Evolutionary conservation across 2,329 filamentous ascomycete species (phyloP).

Genomic region (Capronia americana): DNA sequence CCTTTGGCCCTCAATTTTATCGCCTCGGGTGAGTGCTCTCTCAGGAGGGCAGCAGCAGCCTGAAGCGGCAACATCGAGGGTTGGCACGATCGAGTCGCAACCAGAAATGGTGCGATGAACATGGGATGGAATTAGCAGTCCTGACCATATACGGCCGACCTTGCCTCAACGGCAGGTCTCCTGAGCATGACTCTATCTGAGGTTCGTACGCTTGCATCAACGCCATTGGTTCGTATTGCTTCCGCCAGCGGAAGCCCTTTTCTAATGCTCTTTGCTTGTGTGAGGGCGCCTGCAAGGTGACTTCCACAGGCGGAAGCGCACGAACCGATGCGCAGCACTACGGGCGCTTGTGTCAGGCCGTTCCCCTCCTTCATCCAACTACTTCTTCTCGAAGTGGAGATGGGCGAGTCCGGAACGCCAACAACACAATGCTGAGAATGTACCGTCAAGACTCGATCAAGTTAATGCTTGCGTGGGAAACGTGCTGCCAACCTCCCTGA

Average conservation of each 20-base stretch:
- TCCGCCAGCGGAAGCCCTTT: conserved; percentile 14
- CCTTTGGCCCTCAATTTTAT: conserved; percentile 88
- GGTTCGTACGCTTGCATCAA: conserved; percentile 42
- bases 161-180: conserved; percentile 20
- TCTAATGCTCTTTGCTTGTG: conserved; percentile 23
- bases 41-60: conserved; percentile 41
- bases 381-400: conserved; percentile 42
- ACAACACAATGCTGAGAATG: conserved; percentile 78
- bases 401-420: conserved; percentile 31
- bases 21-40: conserved; percentile 79
- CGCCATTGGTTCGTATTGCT: conserved; percentile 33
- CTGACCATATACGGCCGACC: conserved; percentile 27
- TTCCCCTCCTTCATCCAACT: conserved; percentile 59
- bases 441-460: conserved; percentile 97
- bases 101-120: conserved; percentile 6
- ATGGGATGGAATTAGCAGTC: not conserved
- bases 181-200: conserved; percentile 34
- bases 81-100: conserved; percentile 1
- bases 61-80: conserved; percentile 66
- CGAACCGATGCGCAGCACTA: conserved; percentile 70
- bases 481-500: conserved; percentile 80
- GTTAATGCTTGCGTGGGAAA: conserved; percentile 99
- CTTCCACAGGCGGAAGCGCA: conserved; percentile 12
- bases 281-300: conserved; percentile 2
- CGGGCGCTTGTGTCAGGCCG: conserved; percentile 71